Conservation (phyloP, 2,329 filamentous ascomycete species). For the Delphinella strobiligena region DNA sequence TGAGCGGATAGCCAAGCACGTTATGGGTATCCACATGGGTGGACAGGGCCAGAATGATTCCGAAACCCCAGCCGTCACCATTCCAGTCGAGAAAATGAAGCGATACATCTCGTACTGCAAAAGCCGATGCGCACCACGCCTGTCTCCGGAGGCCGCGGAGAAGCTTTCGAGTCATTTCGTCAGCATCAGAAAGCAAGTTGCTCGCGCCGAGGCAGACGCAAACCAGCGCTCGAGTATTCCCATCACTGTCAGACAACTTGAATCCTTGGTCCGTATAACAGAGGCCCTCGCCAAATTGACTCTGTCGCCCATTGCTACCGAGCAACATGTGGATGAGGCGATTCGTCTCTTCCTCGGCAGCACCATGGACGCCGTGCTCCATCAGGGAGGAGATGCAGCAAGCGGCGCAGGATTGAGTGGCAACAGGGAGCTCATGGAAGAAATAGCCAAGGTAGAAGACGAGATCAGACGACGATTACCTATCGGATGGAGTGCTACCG, state of each 20-base stretch:
- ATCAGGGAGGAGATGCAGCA: conserved; percentile 35
- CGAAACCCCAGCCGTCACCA: conserved; percentile 73
- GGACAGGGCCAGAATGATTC: conserved; percentile 72
- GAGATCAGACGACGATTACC: conserved; percentile 74
- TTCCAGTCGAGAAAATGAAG: conserved; percentile 93
- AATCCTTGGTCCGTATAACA: conserved; percentile 93
- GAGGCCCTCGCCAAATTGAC: conserved; percentile 89
- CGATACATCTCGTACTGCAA: conserved; percentile 96
- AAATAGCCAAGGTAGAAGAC: conserved; percentile 74
- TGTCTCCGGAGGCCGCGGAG: conserved; percentile 83
- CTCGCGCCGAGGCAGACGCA: conserved; percentile 77
- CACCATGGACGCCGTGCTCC: conserved; percentile 84
- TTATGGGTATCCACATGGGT: conserved; percentile 95
- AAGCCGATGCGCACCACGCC: conserved; percentile 83
- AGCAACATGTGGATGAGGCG: conserved; percentile 90
- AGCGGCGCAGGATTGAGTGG: conserved; percentile 68
- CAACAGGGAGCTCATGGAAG: conserved; percentile 81
- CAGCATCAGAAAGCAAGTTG: conserved; percentile 86
- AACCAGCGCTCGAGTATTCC: conserved; percentile 88
- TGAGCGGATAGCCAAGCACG: conserved; percentile 88
- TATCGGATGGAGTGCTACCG: conserved; percentile 88
- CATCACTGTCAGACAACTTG: conserved; percentile 92
- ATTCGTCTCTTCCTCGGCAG: conserved; percentile 92
- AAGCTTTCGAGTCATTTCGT: conserved; percentile 97
- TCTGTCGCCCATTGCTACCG: conserved; percentile 73